These are phyloP conservation scores for thale cress (Arabidopsis thaliana) DNA, from an alignment of 345 rosid species.

Conservation along the genomic window TAIR10.1 NC_003070.9:1510501-1511000, in stretches of 20 bases:
- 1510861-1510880: not conserved
- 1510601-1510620: conserved; percentile 50
- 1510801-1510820: conserved; percentile 1
- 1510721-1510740: conserved; percentile 62
- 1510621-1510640: conserved; percentile 65
- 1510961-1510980: not conserved
- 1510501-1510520: conserved; percentile 61
- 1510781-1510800: conserved; percentile 67
- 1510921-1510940: not conserved
- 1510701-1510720: conserved; percentile 58
- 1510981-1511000: not conserved
- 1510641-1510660: conserved; percentile 79
- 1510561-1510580: conserved; percentile 57
- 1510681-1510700: conserved; percentile 80
- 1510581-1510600: conserved; percentile 59
- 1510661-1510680: conserved; percentile 74
- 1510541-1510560: conserved; percentile 63
- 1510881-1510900: not conserved
- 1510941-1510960: not conserved
- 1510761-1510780: conserved; percentile 71
- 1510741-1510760: conserved; percentile 77
- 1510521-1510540: conserved; percentile 63
- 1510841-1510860: not conserved
- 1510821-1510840: not conserved
- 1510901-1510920: conserved; percentile 1